Conservation (phyloP, 805 yeast species). For the Zygoascus biomembranicola region DNA sequence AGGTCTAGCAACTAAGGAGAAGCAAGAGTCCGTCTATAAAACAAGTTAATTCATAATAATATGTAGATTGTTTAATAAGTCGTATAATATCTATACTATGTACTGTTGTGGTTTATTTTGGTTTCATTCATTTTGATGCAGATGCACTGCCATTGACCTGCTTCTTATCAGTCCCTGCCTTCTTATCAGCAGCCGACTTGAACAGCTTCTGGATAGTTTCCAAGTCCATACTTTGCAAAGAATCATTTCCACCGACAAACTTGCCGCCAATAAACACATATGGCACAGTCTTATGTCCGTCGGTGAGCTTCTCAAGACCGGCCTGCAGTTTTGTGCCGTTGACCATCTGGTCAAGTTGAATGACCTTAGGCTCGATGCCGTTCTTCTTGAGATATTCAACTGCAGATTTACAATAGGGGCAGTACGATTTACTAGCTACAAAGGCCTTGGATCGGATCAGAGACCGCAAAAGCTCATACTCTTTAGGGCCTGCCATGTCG, state of each 20-base stretch:
- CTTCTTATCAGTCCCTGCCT: background rate
- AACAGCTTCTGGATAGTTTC: background rate
- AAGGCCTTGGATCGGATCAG: conserved; percentile 64
- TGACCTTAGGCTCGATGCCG: conserved; percentile 42
- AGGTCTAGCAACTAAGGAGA: too few relatives aligned
- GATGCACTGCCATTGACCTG: background rate
- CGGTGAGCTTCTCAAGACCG: conserved; percentile 67
- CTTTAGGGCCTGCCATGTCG: background rate
- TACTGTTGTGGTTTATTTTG: too few relatives aligned
- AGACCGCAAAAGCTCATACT: conserved; percentile 11
- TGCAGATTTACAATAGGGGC: conserved; percentile 44
- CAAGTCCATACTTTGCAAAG: conserved; percentile 51
- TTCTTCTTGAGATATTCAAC: conserved; percentile 34
- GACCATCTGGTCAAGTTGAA: conserved; percentile 45
- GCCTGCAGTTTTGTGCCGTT: conserved; percentile 79
- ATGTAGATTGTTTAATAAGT: background rate
- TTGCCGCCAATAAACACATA: conserved; percentile 82
- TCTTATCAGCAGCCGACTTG: background rate
- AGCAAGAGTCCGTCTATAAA: too few relatives aligned
- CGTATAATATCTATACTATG: too few relatives aligned
- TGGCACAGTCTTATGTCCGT: conserved; percentile 84
- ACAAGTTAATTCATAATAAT: too few relatives aligned
- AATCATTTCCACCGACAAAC: conserved; percentile 94
- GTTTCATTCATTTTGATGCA: background rate
- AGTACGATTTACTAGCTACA: conserved; percentile 68